Base-by-base conservation (phyloP, 305 asterid species). In the Caryopteris hybrid region DNA sequence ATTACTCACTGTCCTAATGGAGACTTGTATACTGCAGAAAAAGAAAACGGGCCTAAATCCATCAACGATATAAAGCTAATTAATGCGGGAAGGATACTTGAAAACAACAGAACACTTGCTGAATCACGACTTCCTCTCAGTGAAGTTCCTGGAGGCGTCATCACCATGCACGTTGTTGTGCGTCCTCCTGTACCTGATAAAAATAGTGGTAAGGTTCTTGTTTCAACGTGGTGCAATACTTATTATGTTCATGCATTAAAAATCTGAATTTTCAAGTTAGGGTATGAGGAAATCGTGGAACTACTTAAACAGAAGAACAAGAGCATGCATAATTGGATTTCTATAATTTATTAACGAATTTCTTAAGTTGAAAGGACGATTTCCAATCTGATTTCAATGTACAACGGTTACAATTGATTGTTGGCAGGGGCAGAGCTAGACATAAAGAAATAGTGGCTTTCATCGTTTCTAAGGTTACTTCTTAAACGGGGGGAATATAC, bases 111-210 rank as follows among this genome's bases (percentile, higher is more conserved):
- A 75, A 90, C 97, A 39, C 79, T 92, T 36, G 87, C 84, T 68
- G 97, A 92, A 74, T 92, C 97, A 7, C 83, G 91, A 38, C 78
- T 84, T 68, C 96, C 95, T n/a, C 81, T 86, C 66, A 84, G 88
- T 75, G 98, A 90, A 83, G 91, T 90, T 77, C 90, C 98, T n/a
- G 96, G 96, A 68, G 88, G 87, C 63, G 88, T 85, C 74, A 90
- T 92, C 71, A 92, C 97, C 62, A 92, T 92, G 98, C 97, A 79
- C 50, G 96, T 88, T 48, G 95, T 92, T 68, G 86, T 90, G 10
- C 91, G 91, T 22, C 96, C 96, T 66, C 96, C 93, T 3, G 53
- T 82, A 59, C 77, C 83, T 2, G 95, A 90, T 52, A 92, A 92
- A 78, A 77, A 81, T 54, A 81, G 55, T 46, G 98, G 98, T 92